phyloP scores from a whole-genome alignment of 306 rosid species.

The Ormosia emarginata region DNA sequence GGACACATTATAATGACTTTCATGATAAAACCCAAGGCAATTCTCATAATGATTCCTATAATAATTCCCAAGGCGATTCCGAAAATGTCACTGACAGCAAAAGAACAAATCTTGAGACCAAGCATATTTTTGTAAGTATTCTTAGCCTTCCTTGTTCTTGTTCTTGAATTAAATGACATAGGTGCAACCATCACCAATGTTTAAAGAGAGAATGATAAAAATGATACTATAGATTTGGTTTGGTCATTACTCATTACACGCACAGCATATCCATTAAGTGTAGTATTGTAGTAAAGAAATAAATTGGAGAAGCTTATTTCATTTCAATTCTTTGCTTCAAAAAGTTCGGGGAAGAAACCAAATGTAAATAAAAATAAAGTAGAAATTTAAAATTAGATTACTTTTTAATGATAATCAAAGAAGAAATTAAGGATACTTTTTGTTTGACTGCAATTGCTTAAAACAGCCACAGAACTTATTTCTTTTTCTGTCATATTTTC shows the following conservation, averaged over 20 bases:
- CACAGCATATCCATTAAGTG: not conserved
- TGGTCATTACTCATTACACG: not conserved
- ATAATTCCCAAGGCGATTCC: conserved; percentile 23
- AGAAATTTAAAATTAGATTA: not conserved
- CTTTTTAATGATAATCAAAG: not conserved
- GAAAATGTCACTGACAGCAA: conserved; percentile 29
- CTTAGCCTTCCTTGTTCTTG: not conserved
- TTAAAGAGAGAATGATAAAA: conserved; percentile 20
- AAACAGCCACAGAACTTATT: not conserved
- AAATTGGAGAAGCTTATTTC: not conserved
- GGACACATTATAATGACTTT: conserved; percentile 32
- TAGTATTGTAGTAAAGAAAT: conserved; percentile 9
- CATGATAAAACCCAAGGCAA: conserved; percentile 26
- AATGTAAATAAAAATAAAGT: not conserved
- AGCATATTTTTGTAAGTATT: conserved; percentile 51
- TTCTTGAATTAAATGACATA: not conserved
- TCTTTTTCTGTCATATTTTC: not conserved
- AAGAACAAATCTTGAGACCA: conserved; percentile 30
- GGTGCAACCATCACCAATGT: not conserved
- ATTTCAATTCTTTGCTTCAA: not conserved
- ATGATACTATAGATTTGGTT: not conserved
- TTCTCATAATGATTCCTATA: conserved; percentile 31
- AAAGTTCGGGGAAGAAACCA: not conserved
- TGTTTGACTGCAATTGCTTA: not conserved
- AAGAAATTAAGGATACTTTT: not conserved